These are phyloP conservation scores for Blumeria graminis DNA, from an alignment of 2,329 filamentous ascomycete species.

Conservation along the genomic window DNA sequence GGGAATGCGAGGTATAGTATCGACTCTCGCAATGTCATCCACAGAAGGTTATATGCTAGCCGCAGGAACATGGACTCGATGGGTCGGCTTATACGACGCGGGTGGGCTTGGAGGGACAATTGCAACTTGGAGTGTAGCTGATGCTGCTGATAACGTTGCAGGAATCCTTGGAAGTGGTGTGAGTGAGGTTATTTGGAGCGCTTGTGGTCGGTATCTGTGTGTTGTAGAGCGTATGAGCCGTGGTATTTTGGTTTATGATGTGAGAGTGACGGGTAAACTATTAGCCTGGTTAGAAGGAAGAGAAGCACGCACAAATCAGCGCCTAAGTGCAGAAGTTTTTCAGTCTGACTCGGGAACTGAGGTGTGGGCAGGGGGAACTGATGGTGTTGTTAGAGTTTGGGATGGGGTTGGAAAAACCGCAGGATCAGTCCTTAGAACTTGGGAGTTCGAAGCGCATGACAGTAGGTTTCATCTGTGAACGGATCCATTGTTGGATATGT, in stretches of 20 bases:
- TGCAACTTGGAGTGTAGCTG: constrained; percentile 33
- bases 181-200: constrained; percentile 34
- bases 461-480: constrained; percentile 6
- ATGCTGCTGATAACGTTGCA: constrained; percentile 25
- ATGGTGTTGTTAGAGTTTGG: constrained; percentile 32
- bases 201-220: constrained; percentile 37
- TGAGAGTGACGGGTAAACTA: constrained; percentile 32
- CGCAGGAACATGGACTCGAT: constrained; percentile 36
- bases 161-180: constrained; percentile 36
- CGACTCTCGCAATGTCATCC: constrained; percentile 23
- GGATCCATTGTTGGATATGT: too few species aligned
- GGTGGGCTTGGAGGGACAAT: constrained; percentile 26
- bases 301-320: constrained; percentile 27
- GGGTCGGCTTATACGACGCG: constrained; percentile 38
- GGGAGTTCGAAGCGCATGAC: constrained; percentile 16
- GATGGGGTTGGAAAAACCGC: constrained; percentile 29
- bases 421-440: constrained; percentile 10
- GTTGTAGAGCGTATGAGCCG: constrained; percentile 32
- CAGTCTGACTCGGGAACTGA: constrained; percentile 26
- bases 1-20: constrained; percentile 38
- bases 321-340: constrained; percentile 30
- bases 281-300: constrained; percentile 29
- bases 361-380: constrained; percentile 33
- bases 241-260: constrained; percentile 35
- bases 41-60: constrained; percentile 21